Conservation (phyloP, 305 asterid species). For the Ilex paraguariensis region DNA sequence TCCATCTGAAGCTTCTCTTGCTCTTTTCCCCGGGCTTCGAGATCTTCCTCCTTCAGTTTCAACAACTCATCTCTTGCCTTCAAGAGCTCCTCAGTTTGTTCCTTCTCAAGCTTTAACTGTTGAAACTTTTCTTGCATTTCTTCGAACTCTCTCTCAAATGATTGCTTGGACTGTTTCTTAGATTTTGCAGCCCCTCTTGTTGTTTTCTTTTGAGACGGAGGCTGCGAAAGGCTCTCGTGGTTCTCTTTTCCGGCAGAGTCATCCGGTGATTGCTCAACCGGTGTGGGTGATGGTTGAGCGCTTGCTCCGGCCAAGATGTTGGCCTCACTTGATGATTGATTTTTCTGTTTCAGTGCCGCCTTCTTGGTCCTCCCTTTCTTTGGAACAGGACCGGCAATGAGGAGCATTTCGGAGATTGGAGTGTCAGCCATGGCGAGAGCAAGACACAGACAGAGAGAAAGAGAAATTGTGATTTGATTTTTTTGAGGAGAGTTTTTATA, state of each 20-base stretch:
- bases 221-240: conserved; percentile 36
- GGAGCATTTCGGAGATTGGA: conserved; percentile 23
- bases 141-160: conserved; percentile 65
- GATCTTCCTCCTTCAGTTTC: conserved; percentile 44
- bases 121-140: conserved; percentile 81
- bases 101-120: conserved; percentile 68
- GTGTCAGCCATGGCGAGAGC: conserved; percentile 17
- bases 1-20: conserved; percentile 67
- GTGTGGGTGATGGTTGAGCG: conserved; percentile 24
- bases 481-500: too few relatives aligned
- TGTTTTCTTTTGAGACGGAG: conserved; percentile 32
- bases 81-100: conserved; percentile 71
- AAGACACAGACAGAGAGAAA: too few relatives aligned
- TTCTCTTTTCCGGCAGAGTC: conserved; percentile 49
- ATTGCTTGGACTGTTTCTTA: conserved; percentile 31
- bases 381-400: conserved; percentile 28
- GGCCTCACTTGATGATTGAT: conserved; percentile 43
- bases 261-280: conserved; percentile 20
- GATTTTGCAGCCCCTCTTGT: conserved; percentile 58
- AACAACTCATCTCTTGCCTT: conserved; percentile 51
- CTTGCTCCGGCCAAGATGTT: conserved; percentile 54
- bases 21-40: conserved; percentile 3
- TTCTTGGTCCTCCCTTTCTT: conserved; percentile 53
- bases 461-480: too few relatives aligned
- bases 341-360: conserved; percentile 52